Base-by-base conservation (phyloP, 2,329 filamentous ascomycete species). In the Colletotrichum filicis region DNA sequence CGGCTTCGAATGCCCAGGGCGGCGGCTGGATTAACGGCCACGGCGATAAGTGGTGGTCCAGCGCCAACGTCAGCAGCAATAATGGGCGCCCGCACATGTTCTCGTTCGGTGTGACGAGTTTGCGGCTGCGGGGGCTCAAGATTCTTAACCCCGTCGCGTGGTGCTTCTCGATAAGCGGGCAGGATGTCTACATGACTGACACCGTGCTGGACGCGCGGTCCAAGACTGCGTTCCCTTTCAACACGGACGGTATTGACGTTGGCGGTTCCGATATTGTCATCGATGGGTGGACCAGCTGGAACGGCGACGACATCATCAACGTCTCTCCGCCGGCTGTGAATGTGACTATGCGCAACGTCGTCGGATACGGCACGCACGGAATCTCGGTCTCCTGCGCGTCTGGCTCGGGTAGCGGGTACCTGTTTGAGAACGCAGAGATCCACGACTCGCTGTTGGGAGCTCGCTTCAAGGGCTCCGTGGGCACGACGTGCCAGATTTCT, bases 111-210 rank as follows among this genome's bases (percentile, higher is more conserved):
- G 62, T 61, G 22, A 71, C 68, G 0, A 55, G 56, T 1, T n/a
- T 71, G 4, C 68, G 62, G 11, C 32, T 71, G 9, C 56, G 68
- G 3, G 62, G 68, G 7, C 30, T 71, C 6, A 71, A 66, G 46
- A 42, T 66, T 3, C 30, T 71, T 9, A 71, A 71, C 26, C 68
- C 68, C 9, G 68, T 71, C 5, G 68, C 68, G 1, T 71, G 68
- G 62, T 46, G 37, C 46, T 71, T 71, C 19, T 66, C 68, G 2
- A 46, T 71, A 56, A 55, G 56, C 7, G 68, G 68, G 32, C 19
- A 60, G 22, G 68, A 71, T 35, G 55, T 71, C 24, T 71, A 66
- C 56, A 71, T 66, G 68, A 71, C 68, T 7, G 68, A 71, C 46
- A 71, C 68, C 6, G 19, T 71, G 9, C 63, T 71, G 3, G 68